Evolutionary conservation across 1,284 basidiomycete species (phyloP), one percentile per base, ranked within the genome.

Genomic region (Apiotrichum sp.): DNA sequence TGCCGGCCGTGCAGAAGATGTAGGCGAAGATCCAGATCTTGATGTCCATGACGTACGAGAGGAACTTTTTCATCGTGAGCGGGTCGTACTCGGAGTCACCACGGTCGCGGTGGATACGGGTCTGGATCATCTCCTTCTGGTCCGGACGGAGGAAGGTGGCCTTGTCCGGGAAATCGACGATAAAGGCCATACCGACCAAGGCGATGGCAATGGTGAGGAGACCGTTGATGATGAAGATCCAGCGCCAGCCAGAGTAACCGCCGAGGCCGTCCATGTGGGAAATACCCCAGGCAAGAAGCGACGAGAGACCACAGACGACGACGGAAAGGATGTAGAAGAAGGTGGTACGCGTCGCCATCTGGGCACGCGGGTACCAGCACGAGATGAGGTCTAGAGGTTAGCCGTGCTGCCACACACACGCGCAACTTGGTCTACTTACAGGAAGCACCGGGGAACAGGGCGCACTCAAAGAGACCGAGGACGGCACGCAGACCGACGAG

Each of bases 361-460:
- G 73, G 54, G 69, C 69, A 22, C 79, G 74, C 2, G 76, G 75
- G 65, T 80, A 80, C 78, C 59, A 80, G 42, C 68, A 73, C 6
- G 75, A 7, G 29, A 45, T 45, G 29, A 45, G 29, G 43, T 29
- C 36, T 38, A 6, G 7, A 13, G 36, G 36, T 6, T 7, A 38
- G 6, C 36, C 13, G 36, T 38, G 7, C 6, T 38, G 36, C 13
- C 36, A 38, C 7, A 38, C 7, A 38, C 36, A 38, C 7, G 7
- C 13, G n/a, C n/a, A n/a, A n/a, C 36, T 6, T 38, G 36, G 36
- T 72, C 54, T 79, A 73, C n/a, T 80, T 66, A 65, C 68, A 77
- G 6, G 76, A 72, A 51, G 70, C 74, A 29, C 65, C 66, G n/a
- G 67, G 70, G 66, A 74, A 74, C 58, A 76, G 69, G 22, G 64